Conservation (phyloP, 176 grass and related monocot genomes). For the Triticum urartu region DNA sequence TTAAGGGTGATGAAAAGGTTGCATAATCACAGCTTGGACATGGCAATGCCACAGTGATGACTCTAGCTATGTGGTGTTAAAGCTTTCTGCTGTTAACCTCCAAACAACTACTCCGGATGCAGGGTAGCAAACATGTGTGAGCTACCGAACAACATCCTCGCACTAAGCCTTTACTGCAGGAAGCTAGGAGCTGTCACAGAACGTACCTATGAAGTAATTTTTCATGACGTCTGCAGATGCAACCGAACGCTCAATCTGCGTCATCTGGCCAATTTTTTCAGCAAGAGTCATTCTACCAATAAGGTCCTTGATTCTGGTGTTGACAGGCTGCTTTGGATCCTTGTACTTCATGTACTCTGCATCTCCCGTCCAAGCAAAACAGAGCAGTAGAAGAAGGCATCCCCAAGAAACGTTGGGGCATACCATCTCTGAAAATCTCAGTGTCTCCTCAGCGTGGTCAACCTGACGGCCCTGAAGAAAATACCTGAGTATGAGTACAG, state of each 20-base stretch:
- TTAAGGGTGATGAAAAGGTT: neutral
- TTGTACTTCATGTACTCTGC: constrained; percentile 82
- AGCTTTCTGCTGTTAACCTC: neutral
- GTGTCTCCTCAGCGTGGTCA: neutral
- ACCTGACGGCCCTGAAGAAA: constrained; percentile 7
- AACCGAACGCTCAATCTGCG: constrained; percentile 79
- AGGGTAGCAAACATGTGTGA: neutral
- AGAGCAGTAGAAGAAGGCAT: constrained; percentile 56
- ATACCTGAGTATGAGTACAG: neutral
- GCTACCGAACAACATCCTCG: neutral
- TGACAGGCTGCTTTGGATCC: constrained; percentile 72
- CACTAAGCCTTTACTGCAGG: neutral
- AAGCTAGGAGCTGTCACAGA: neutral
- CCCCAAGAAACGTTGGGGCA: constrained; percentile 5
- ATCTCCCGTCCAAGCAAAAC: constrained; percentile 41
- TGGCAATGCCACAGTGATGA: neutral
- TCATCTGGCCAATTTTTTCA: constrained; percentile 97
- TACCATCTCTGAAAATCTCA: constrained; percentile 34
- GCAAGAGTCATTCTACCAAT: constrained; percentile 87
- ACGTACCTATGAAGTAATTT: constrained; percentile 84
- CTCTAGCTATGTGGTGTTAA: neutral
- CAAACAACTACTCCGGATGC: neutral
- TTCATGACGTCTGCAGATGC: constrained; percentile 86
- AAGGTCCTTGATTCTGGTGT: constrained; percentile 79
- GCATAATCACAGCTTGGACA: constrained; percentile 17